Evolutionary conservation across 495 filamentous ascomycete species (phyloP).

Genomic region (Trichocladium antarcticum): DNA sequence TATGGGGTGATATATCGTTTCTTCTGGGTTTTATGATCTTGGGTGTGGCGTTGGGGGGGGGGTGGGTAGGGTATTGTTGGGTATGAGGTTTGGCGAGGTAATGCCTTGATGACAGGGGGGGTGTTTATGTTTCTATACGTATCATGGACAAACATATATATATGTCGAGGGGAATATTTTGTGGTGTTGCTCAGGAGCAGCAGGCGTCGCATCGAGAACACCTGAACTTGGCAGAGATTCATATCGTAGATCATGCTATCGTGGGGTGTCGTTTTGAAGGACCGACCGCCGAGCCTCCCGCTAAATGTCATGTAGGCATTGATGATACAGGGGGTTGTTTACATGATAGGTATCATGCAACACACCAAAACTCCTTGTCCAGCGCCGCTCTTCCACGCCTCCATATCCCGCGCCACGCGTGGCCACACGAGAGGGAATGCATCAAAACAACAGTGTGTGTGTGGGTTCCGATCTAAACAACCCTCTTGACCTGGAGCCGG

Average conservation of each 20-base stretch:
- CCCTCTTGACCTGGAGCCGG: conserved; percentile 26
- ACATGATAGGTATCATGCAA: conserved; percentile 6
- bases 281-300: background rate
- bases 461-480: conserved; percentile 15
- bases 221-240: no score
- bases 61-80: background rate
- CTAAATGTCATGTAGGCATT: background rate
- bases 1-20: background rate
- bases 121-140: background rate
- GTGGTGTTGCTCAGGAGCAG: no score
- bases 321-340: conserved; percentile 3
- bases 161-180: no score
- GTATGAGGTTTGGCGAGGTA: no score
- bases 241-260: no score
- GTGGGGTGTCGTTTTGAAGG: no score
- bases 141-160: background rate
- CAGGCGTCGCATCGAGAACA: no score
- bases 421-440: background rate
- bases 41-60: background rate
- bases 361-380: conserved; percentile 11
- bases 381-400: background rate
- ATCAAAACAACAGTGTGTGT: conserved; percentile 7
- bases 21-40: background rate
- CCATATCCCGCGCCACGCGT: conserved; percentile 5
- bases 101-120: background rate